Percentiles rank a stretch among this genome's conserved stretches.
Evolutionary conservation across 768 basidiomycete genomes (phyloP).

Genomic region (Pleurotus cornucopiae): DNA sequence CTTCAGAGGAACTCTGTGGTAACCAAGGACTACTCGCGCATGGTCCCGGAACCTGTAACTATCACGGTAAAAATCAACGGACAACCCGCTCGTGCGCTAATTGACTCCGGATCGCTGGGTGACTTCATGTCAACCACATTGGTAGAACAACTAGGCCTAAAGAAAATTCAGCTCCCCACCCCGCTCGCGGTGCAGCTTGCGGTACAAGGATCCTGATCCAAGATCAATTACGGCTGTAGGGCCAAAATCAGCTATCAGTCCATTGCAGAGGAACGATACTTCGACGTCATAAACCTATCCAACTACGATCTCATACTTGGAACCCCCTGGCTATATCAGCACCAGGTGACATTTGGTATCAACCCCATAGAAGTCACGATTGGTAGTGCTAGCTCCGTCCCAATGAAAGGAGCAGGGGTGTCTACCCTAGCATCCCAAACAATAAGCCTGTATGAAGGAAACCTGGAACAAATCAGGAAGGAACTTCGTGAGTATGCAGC

Average conservation of each 20-base stretch:
- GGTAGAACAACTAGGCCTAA: slow-evolving; percentile 22
- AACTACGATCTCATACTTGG: slow-evolving; percentile 27
- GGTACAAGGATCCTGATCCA: slow-evolving; percentile 19
- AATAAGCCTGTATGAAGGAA: neutral
- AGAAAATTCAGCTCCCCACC: slow-evolving; percentile 17
- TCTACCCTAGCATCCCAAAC: slow-evolving; percentile 6
- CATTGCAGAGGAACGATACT: slow-evolving; percentile 16
- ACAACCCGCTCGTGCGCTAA: slow-evolving; percentile 18
- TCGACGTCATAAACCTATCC: slow-evolving; percentile 26
- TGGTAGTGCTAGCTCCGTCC: neutral
- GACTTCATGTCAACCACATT: neutral
- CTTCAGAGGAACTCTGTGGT: slow-evolving; percentile 10
- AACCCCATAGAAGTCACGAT: slow-evolving; percentile 11
- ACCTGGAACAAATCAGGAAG: slow-evolving; percentile 2
- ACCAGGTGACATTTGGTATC: slow-evolving; percentile 12
- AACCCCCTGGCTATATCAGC: slow-evolving; percentile 24
- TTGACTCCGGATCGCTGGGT: slow-evolving; percentile 14
- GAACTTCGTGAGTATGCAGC: slow-evolving; percentile 10
- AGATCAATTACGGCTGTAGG: slow-evolving; percentile 1
- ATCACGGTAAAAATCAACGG: slow-evolving; percentile 22
- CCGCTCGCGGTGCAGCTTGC: slow-evolving; percentile 27
- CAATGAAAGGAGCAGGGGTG: slow-evolving; percentile 8
- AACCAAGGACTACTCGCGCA: slow-evolving; percentile 7
- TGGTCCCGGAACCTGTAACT: slow-evolving; percentile 18
- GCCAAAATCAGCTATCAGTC: slow-evolving; percentile 20